phyloP scores from a whole-genome alignment of 805 yeast species.

The Teunomyces barrocoloradensis region DNA sequence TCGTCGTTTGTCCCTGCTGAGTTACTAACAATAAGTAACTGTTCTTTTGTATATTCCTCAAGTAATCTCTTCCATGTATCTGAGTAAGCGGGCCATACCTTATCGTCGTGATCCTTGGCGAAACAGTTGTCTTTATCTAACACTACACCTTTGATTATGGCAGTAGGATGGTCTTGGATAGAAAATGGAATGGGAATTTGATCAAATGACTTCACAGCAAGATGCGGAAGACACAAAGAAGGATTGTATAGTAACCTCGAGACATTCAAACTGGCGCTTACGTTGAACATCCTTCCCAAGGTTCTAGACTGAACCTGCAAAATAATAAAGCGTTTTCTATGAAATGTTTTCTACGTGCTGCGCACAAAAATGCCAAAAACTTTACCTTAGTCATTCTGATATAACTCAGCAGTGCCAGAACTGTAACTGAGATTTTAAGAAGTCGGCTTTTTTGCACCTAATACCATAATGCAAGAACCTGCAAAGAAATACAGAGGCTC shows the following conservation, averaged over 20 bases:
- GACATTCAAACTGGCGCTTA: constrained; percentile 75
- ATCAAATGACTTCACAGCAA: constrained; percentile 54
- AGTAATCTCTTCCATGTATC: constrained; percentile 54
- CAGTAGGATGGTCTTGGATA: constrained; percentile 27
- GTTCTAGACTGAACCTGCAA: not conserved
- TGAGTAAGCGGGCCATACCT: constrained; percentile 73
- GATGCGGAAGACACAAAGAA: constrained; percentile 65
- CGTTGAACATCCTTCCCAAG: constrained; percentile 44
- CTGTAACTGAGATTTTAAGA: not conserved
- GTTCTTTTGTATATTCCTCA: constrained; percentile 57
- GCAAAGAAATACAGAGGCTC: not conserved
- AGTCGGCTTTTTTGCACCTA: not conserved
- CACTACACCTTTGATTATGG: constrained; percentile 67
- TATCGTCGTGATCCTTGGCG: constrained; percentile 76
- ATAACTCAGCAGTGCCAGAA: not conserved
- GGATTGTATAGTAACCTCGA: constrained; percentile 61
- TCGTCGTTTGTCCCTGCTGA: constrained; percentile 92
- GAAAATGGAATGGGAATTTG: constrained; percentile 55
- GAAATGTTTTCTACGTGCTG: not conserved
- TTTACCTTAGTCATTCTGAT: not conserved
- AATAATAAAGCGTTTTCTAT: not conserved
- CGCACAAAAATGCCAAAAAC: not conserved
- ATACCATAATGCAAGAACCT: not conserved
- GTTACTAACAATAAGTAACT: constrained; percentile 77
- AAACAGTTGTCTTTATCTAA: constrained; percentile 95